These are phyloP conservation scores for Alternaria consortialis DNA, from an alignment of 2,329 filamentous ascomycete genomes.

Conservation along the genomic window DNA sequence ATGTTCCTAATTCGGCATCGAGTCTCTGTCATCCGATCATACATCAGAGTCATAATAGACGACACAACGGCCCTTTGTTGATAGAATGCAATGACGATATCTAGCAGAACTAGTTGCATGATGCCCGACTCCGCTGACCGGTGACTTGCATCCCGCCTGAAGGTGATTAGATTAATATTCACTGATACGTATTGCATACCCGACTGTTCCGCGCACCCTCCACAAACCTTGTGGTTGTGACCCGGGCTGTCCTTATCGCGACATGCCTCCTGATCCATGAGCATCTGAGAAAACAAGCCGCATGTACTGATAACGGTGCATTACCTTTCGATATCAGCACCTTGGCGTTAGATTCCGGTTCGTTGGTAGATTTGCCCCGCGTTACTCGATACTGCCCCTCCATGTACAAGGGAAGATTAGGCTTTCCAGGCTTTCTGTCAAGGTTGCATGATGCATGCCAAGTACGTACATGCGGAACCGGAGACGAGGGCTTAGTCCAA, in stretches of 20 bases:
- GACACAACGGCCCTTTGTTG: background rate
- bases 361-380: constrained; percentile 22
- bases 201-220: constrained; percentile 15
- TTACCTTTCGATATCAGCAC: constrained; percentile 24
- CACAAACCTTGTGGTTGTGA: constrained; percentile 2
- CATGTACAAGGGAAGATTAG: constrained; percentile 14
- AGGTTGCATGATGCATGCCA: constrained; percentile 14
- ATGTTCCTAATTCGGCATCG: background rate
- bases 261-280: constrained; percentile 5
- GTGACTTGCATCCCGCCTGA: constrained; percentile 14
- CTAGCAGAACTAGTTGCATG: constrained; percentile 16
- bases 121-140: constrained; percentile 20
- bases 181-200: constrained; percentile 18
- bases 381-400: constrained; percentile 22
- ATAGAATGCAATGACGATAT: constrained; percentile 18
- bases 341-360: constrained; percentile 23
- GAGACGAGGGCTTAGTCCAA: constrained; percentile 8
- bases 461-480: constrained; percentile 6
- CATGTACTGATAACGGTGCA: constrained; percentile 35
- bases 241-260: constrained; percentile 18
- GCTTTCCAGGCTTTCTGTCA: constrained; percentile 10
- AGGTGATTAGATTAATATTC: constrained; percentile 15
- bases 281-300: constrained; percentile 1
- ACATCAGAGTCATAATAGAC: constrained; percentile 7
- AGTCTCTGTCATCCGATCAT: background rate